These are phyloP conservation scores for Fraxinus velutina DNA, from an alignment of 305 asterid genomes.

Conservation along the genomic window DNA sequence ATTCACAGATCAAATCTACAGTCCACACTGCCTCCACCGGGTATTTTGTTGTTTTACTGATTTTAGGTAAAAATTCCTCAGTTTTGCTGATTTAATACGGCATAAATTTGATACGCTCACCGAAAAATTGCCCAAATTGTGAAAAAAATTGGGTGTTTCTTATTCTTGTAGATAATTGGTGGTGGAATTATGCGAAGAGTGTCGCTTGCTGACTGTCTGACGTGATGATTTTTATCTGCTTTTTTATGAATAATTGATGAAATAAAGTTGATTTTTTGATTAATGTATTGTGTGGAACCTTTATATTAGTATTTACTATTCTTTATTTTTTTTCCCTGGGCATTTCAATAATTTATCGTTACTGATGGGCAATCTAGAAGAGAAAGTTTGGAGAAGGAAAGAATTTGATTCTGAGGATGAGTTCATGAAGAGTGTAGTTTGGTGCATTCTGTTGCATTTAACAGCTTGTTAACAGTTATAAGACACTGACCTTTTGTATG, in stretches of 20 bases:
- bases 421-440: neutral
- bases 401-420: neutral
- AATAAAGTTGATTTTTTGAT: neutral
- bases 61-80: neutral
- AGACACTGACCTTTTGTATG: neutral
- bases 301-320: neutral
- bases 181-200: slow-evolving; percentile 20
- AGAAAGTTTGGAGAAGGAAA: neutral
- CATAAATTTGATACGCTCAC: neutral
- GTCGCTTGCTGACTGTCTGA: slow-evolving; percentile 6
- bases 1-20: slow-evolving; percentile 31
- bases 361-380: neutral
- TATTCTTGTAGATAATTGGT: neutral
- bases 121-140: neutral
- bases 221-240: slow-evolving; percentile 19
- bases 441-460: neutral
- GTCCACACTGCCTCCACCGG: slow-evolving; percentile 23
- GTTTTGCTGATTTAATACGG: neutral
- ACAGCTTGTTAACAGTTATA: neutral
- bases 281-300: slow-evolving; percentile 5
- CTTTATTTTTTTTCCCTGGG: neutral
- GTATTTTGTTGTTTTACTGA: neutral
- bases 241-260: neutral
- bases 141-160: neutral
- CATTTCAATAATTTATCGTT: neutral